Conservation (phyloP, 2,329 filamentous ascomycete species). For the Raffaelea albimanens region DNA sequence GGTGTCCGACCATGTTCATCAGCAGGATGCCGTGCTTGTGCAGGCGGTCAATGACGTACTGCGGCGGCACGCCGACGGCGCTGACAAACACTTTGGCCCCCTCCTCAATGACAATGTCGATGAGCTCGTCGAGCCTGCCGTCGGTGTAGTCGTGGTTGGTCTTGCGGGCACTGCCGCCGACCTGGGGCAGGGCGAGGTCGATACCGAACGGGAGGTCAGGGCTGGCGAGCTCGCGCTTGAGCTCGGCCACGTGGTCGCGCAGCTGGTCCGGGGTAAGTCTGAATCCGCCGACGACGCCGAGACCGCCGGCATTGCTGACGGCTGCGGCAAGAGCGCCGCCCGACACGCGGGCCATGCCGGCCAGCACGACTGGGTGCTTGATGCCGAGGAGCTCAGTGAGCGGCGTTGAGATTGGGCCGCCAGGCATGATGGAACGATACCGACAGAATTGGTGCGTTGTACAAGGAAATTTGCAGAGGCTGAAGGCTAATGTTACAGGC, state of each 20-base stretch:
- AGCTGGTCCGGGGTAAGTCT: slow-evolving; percentile 67
- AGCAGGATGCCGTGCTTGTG: slow-evolving; percentile 73
- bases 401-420: slow-evolving; percentile 63
- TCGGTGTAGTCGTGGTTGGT: slow-evolving; percentile 96
- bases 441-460: no score
- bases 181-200: slow-evolving; percentile 82
- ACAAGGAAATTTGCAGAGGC: no score
- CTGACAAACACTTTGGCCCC: slow-evolving; percentile 80
- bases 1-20: slow-evolving; percentile 97
- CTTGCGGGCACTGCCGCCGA: slow-evolving; percentile 73
- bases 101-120: slow-evolving; percentile 76
- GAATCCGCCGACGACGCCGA: slow-evolving; percentile 65
- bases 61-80: slow-evolving; percentile 80
- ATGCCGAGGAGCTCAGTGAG: slow-evolving; percentile 73
- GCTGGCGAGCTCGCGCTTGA: slow-evolving; percentile 62
- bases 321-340: slow-evolving; percentile 71
- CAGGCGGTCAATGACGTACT: slow-evolving; percentile 60
- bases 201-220: slow-evolving; percentile 77
- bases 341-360: slow-evolving; percentile 85
- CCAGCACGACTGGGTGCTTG: slow-evolving; percentile 80
- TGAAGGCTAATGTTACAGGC: no score
- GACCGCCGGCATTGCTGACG: slow-evolving; percentile 79
- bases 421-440: slow-evolving; percentile 5
- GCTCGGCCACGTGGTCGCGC: slow-evolving; percentile 71
- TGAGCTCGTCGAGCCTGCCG: slow-evolving; percentile 77